These are phyloP conservation scores for Dianthus caryophyllus DNA, from an alignment of 148 eudicot species.

Conservation along the genomic window DNA sequence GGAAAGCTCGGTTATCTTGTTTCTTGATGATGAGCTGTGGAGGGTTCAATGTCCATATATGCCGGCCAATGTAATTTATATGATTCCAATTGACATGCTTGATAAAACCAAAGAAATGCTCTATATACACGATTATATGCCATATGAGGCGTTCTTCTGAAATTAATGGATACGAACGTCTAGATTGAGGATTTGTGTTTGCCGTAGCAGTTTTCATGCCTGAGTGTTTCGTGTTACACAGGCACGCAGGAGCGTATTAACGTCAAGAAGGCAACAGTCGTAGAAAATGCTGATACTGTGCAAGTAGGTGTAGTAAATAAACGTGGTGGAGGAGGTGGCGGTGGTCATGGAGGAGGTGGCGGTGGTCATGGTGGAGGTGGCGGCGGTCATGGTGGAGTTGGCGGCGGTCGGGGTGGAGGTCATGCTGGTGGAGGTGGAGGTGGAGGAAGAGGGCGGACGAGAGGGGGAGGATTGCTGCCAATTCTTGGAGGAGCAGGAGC, in stretches of 20 bases:
- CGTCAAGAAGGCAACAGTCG: not conserved
- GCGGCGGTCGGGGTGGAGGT: not conserved
- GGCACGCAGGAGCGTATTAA: not conserved
- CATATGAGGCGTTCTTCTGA: too few species aligned
- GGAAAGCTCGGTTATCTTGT: too few species aligned
- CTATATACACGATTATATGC: too few species aligned
- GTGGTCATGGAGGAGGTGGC: constrained; percentile 5
- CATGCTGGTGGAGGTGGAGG: constrained; percentile 7
- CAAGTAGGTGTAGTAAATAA: not conserved
- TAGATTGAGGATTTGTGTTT: not conserved
- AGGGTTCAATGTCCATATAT: too few species aligned
- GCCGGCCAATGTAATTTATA: too few species aligned
- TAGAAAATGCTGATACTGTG: not conserved
- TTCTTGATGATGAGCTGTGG: too few species aligned
- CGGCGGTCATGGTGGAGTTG: constrained; percentile 7
- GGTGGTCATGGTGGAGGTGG: constrained; percentile 4
- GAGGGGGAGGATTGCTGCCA: constrained; percentile 2
- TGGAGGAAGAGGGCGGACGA: not conserved
- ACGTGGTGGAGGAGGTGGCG: not conserved
- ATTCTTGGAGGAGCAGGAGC: not conserved
- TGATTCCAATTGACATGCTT: too few species aligned
- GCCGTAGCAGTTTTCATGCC: too few species aligned
- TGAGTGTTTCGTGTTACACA: not conserved
- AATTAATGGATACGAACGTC: not conserved
- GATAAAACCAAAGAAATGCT: too few species aligned